These are phyloP conservation scores for Teratosphaeriaceae sp. DNA, from an alignment of 2,329 filamentous ascomycete species.

Conservation along the genomic window DNA sequence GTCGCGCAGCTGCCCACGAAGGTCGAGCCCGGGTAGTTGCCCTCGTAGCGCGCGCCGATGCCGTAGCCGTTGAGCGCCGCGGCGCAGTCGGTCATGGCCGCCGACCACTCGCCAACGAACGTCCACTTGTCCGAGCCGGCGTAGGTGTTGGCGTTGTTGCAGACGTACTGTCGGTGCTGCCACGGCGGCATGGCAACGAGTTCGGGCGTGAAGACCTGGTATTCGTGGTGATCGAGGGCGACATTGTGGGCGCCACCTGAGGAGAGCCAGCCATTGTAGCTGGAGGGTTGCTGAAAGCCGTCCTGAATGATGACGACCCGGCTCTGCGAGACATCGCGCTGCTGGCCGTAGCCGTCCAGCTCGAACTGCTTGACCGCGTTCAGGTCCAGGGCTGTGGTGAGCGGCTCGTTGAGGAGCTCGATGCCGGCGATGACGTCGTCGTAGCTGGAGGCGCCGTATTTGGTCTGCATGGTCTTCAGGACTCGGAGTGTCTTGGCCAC, in stretches of 20 bases:
- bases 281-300: constrained; percentile 46
- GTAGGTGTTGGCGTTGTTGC: constrained; percentile 46
- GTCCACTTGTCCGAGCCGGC: constrained; percentile 55
- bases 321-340: constrained; percentile 24
- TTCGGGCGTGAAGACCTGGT: constrained; percentile 54
- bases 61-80: constrained; percentile 47
- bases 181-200: constrained; percentile 45
- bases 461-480: constrained; percentile 32
- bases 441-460: constrained; percentile 43
- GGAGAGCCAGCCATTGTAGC: constrained; percentile 57
- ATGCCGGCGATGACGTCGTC: constrained; percentile 43
- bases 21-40: constrained; percentile 42
- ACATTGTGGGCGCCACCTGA: constrained; percentile 47
- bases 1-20: constrained; percentile 50
- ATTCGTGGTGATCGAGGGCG: constrained; percentile 62
- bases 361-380: constrained; percentile 48
- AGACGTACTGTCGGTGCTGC: constrained; percentile 51
- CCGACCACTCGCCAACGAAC: constrained; percentile 63
- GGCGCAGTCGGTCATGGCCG: constrained; percentile 58
- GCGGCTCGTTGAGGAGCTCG: constrained; percentile 40
- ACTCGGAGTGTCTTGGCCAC: constrained; percentile 31
- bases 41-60: constrained; percentile 55
- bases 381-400: constrained; percentile 40
- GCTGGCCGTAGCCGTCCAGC: constrained; percentile 46
- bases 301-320: constrained; percentile 52